These are phyloP conservation scores for Phytophthora kernoviae DNA, from an alignment of 352 stramenopile genomes.

Conservation along the genomic window DNA sequence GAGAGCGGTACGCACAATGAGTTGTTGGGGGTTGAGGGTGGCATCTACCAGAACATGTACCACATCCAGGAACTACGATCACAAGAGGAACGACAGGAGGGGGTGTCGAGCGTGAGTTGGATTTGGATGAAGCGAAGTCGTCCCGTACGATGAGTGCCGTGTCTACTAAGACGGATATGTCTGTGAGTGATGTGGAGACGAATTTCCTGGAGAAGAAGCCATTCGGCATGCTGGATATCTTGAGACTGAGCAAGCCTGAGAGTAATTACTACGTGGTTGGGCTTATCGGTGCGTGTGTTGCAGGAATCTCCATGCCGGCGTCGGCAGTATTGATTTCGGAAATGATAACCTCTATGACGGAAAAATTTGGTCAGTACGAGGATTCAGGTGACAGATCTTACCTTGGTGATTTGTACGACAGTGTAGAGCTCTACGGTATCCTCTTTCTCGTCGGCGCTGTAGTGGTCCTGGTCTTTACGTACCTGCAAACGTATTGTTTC, in stretches of 20 bases:
- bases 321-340: slow-evolving; percentile 34
- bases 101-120: background rate
- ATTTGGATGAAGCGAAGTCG: background rate
- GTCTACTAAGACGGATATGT: slow-evolving; percentile 2
- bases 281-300: slow-evolving; percentile 11
- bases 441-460: slow-evolving; percentile 31
- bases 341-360: slow-evolving; percentile 43
- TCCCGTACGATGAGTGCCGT: background rate
- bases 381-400: slow-evolving; percentile 13
- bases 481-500: slow-evolving; percentile 43
- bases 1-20: slow-evolving; percentile 41
- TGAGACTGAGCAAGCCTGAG: slow-evolving; percentile 2
- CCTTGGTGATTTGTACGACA: slow-evolving; percentile 40
- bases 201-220: slow-evolving; percentile 2
- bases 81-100: background rate
- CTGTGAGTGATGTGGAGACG: slow-evolving; percentile 4
- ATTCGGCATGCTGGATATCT: slow-evolving; percentile 1
- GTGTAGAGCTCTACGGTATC: slow-evolving; percentile 22
- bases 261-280: slow-evolving; percentile 9
- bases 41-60: slow-evolving; percentile 81
- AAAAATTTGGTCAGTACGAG: slow-evolving; percentile 39
- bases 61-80: slow-evolving; percentile 46
- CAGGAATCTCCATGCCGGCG: slow-evolving; percentile 32
- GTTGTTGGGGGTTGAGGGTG: slow-evolving; percentile 57
- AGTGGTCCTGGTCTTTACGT: slow-evolving; percentile 29